Base-by-base conservation (phyloP, 176 grass and related monocot genomes). In the Phoenix roebelenii region DNA sequence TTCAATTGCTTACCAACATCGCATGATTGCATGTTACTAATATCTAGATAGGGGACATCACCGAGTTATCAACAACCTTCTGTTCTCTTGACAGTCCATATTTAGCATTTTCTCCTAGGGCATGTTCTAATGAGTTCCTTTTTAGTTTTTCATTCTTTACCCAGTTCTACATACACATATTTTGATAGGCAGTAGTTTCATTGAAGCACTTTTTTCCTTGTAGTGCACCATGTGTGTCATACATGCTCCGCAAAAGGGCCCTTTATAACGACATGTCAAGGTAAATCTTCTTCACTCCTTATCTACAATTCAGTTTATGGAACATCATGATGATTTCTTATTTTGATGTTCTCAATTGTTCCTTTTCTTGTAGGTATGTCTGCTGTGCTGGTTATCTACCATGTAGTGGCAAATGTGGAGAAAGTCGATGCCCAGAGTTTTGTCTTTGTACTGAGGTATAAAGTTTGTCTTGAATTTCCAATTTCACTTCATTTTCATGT, bases 221-320 rank as follows among this genome's bases (percentile, higher is more conserved):
- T 69, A 98, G 93, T 78, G 93, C 73, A 19, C 93, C 93, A 71
- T 98, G 93, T 2, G 87, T 92, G n/a, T 98, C 93, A 3, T 98
- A 98, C 67, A 92, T 98, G 93, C 93, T 98, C 70, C 84, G 93
- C 56, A 98, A 92, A 80, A 84, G 93, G 73, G 87, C 93, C 76
- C 87, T 98, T 51, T 92, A 98, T 10, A 89, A 89, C 89, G 93
- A 98, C 78, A 98, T 98, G 88, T 88, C 88, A 32, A 92, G 93
- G 93, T 98, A 89, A 66, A 35, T 51, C 54, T 44, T 9, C 12
- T 44, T 44, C 35, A 14, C 35, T 14, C 35, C 35, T 44, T 44
- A 44, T 44, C 35, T 44, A 44, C 1, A 44, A 12, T 44, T 44
- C 35, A 3, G 35, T 44, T 14, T 12, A 7, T 57, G 18, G 5